phyloP scores from a whole-genome alignment of 805 yeast species.

The Nematodospora valgi region DNA sequence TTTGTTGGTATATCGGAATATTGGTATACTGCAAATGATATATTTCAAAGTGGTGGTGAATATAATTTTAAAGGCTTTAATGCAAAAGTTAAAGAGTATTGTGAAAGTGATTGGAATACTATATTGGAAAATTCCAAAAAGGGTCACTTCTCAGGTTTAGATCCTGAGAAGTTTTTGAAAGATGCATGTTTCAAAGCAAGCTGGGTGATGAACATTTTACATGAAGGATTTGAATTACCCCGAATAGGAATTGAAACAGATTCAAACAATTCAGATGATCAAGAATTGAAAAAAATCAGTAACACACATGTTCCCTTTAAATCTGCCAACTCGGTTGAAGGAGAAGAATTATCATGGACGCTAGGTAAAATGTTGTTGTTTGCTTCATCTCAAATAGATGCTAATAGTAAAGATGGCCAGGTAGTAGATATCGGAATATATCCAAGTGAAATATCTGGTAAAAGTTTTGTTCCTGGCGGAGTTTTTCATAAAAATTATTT shows the following conservation, averaged over 20 bases:
- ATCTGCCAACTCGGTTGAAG: slow-evolving; percentile 76
- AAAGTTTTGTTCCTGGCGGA: slow-evolving; percentile 31
- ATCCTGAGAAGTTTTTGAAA: slow-evolving; percentile 48
- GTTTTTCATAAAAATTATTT: slow-evolving; percentile 7
- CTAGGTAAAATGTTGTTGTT: slow-evolving; percentile 80
- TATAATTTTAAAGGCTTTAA: slow-evolving; percentile 74
- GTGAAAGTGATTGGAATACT: slow-evolving; percentile 70
- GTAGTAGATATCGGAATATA: slow-evolving; percentile 33
- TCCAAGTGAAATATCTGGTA: slow-evolving; percentile 37
- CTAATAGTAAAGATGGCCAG: slow-evolving; percentile 7
- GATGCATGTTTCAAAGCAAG: slow-evolving; percentile 92
- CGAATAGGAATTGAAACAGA: slow-evolving; percentile 52
- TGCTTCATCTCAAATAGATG: slow-evolving; percentile 65
- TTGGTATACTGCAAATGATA: slow-evolving; percentile 95
- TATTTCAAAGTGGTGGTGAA: slow-evolving; percentile 84
- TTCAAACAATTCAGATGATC: slow-evolving; percentile 15
- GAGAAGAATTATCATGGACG: slow-evolving; percentile 93
- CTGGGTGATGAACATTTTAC: slow-evolving; percentile 87
- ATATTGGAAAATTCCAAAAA: slow-evolving; percentile 46
- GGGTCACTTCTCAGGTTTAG: slow-evolving; percentile 58
- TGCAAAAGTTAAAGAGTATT: slow-evolving; percentile 62
- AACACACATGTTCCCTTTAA: slow-evolving; percentile 62
- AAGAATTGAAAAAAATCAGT: slow-evolving; percentile 27
- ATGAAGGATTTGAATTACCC: slow-evolving; percentile 91
- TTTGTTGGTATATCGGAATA: slow-evolving; percentile 95